Percentiles rank a stretch among this genome's conserved stretches.
These are phyloP conservation scores for Leishmania lainsoni DNA, from an alignment of 208 protist genomes.

Conservation along the genomic window DNA sequence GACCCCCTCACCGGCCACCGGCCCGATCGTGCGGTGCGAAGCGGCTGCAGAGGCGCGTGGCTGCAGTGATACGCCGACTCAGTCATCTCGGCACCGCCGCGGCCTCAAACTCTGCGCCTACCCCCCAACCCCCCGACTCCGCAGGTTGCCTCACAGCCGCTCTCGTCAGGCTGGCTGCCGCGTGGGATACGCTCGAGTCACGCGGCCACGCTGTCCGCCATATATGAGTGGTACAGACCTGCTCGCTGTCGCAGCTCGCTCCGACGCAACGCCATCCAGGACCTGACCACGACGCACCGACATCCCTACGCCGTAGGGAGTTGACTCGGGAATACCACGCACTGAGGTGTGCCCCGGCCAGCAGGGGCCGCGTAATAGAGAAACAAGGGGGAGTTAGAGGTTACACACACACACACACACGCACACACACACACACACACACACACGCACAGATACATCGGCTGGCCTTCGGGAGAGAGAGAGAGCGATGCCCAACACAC, in stretches of 20 bases:
- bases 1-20: neutral
- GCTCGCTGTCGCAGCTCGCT: neutral
- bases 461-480: no score
- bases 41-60: neutral
- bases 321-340: neutral
- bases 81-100: neutral
- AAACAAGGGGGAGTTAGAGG: neutral
- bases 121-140: neutral
- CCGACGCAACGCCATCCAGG: neutral
- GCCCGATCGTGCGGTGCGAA: neutral
- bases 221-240: neutral
- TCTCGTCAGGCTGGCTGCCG: neutral
- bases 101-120: neutral
- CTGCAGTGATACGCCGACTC: neutral
- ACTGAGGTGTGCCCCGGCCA: neutral
- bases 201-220: neutral
- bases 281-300: neutral
- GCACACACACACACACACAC: neutral
- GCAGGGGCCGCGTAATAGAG: neutral
- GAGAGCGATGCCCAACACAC: no score
- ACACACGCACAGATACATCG: neutral
- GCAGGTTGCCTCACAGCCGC: neutral
- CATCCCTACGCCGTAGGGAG: neutral
- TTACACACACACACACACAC: no score
- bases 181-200: neutral